Conservation (phyloP, 352 stramenopile species). For the Phytophthora cajani region DNA sequence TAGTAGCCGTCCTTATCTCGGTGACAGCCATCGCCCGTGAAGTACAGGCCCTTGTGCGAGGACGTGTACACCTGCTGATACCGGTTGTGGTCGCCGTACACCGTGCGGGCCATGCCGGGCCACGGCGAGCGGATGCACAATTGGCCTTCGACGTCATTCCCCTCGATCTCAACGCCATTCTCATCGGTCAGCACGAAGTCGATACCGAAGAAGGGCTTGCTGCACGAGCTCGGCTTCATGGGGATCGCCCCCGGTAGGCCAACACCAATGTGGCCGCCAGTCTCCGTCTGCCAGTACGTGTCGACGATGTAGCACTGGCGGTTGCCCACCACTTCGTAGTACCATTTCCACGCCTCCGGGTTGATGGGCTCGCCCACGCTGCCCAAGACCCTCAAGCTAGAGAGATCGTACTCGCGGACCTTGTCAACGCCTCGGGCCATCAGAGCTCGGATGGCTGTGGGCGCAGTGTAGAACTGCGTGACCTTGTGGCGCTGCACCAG, state of each 20-base stretch:
- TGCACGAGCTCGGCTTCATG: conserved; percentile 92
- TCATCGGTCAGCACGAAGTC: conserved; percentile 81
- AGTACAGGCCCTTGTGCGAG: conserved; percentile 12
- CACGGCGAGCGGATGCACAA: conserved; percentile 94
- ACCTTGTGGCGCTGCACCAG: conserved; percentile 64
- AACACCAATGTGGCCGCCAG: conserved; percentile 1
- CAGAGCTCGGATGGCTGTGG: conserved; percentile 66
- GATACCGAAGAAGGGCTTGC: conserved; percentile 95
- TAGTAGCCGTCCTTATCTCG: conserved; percentile 95
- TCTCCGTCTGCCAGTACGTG: conserved; percentile 93
- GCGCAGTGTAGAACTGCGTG: conserved; percentile 20
- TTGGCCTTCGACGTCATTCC: conserved; percentile 91
- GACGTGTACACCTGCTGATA: conserved; percentile 15
- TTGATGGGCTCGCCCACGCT: conserved; percentile 99
- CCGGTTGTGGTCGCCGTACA: conserved; percentile 49
- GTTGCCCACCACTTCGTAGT: conserved; percentile 90
- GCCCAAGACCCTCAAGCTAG: conserved; percentile 92
- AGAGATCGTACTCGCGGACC: conserved; percentile 95
- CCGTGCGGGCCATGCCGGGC: conserved; percentile 95
- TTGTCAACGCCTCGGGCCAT: conserved; percentile 95
- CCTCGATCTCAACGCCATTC: conserved; percentile 31
- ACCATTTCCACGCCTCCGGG: conserved; percentile 95
- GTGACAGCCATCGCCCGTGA: conserved; percentile 37
- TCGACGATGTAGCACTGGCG: conserved; percentile 92
- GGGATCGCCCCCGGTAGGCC: conserved; percentile 83